A percentile compares a stretch with the other conserved stretches of the same genome.
These are phyloP conservation scores for Pestalotiopsis sp. DNA, from an alignment of 2,329 filamentous ascomycete species.

Conservation along the genomic window DNA sequence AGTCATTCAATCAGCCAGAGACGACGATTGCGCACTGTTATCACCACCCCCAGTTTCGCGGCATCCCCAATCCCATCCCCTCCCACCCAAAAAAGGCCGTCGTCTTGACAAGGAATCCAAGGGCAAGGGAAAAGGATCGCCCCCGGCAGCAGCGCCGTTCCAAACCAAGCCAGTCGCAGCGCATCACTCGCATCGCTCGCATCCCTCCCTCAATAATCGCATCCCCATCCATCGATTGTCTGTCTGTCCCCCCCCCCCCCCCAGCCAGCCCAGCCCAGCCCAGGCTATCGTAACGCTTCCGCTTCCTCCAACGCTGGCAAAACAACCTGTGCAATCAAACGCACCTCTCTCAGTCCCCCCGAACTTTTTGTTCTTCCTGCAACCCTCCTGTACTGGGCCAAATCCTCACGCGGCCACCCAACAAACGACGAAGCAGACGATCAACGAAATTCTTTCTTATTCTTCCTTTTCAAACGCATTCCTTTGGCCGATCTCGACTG, in stretches of 20 bases:
- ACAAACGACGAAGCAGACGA: constrained; percentile 1
- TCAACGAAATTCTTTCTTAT: not conserved
- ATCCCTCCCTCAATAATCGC: not conserved
- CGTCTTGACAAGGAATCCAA: not conserved
- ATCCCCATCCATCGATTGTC: not conserved
- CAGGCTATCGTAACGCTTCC: constrained; percentile 17
- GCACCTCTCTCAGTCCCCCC: constrained; percentile 7
- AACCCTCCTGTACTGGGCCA: constrained; percentile 15
- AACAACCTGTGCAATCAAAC: constrained; percentile 19
- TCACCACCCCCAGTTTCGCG: not conserved
- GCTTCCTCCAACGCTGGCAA: constrained; percentile 12
- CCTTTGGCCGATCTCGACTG: constrained; percentile 13
- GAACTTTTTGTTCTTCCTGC: constrained; percentile 14
- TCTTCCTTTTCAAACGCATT: constrained; percentile 16
- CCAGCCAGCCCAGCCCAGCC: not conserved
- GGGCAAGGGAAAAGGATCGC: constrained; percentile 6
- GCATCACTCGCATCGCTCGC: not conserved
- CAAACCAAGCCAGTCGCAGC: constrained; percentile 9
- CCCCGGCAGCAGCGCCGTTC: not conserved
- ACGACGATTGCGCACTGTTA: not conserved
- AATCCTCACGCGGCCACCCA: constrained; percentile 12
- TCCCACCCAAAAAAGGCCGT: not conserved
- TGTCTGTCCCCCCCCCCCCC: not conserved
- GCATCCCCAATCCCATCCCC: not conserved
- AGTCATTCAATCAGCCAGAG: not conserved